Base-by-base conservation (phyloP, 2,329 filamentous ascomycete genomes). In the Colletotrichum acutatum region DNA sequence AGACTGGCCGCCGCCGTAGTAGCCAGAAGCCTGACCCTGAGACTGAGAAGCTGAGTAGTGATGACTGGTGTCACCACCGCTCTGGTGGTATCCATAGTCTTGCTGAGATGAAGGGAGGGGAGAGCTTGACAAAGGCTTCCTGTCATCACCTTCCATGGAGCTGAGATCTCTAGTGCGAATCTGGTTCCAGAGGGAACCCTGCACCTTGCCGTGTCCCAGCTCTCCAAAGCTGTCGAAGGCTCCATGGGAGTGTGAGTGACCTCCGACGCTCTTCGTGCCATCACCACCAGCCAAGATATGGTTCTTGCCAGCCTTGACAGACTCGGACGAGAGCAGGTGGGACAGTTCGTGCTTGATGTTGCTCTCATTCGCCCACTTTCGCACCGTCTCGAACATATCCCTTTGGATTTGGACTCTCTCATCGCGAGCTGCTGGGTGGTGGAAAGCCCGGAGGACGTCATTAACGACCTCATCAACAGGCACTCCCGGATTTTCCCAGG, bases 401-500 rank as follows among this genome's bases (percentile, higher is more conserved):
- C 90, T 89, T 76, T 98, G 97, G 32, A 97, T 91, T 80, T 97
- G 94, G 70, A 94, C 85, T 68, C 87, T 86, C 67, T 93, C 91
- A 77, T 97, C 90, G 28, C 96, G 92, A 34, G 95, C 86, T 7
- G 93, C 93, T 1, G 97, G 97, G 80, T 99, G 97, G 81, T 99
- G 97, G 85, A 98, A 97, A 12, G 94, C 91, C 28, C 90, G 90
- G 59, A 95, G 85, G 53, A 97, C 90, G 76, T 98, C 96, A 75
- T 94, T 87, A 74, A 95, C 87, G 0, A 98, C 93, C 82, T 97
- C 93, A 49, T 97, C 90, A 4, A 97, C 92, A 0, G 94, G 90
- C 0, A 98, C 91, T 56, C 92, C 91, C 3, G 93, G 90, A 80
- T 98, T 94, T 76, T 98, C 94, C 95, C 95, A 98, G 4, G 95